Percentiles rank a stretch among this genome's conserved stretches.
phyloP scores from a whole-genome alignment of 2,329 filamentous ascomycete species.

The Diplodia corticola region DNA sequence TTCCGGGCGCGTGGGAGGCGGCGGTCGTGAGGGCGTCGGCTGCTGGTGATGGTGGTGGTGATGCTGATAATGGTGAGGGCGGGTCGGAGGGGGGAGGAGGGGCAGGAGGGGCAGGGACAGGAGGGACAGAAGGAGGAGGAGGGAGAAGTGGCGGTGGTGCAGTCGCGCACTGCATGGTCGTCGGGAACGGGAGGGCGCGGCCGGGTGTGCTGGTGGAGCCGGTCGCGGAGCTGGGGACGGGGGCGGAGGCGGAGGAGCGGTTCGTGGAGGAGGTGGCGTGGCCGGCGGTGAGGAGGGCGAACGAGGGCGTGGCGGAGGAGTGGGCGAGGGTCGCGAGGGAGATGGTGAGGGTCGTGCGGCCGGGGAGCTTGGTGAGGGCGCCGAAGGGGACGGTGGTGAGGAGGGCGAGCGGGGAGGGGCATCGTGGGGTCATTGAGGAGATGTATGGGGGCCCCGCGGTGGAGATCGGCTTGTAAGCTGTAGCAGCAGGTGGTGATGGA shows the following conservation, averaged over 20 bases:
- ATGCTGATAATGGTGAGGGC: too few species aligned
- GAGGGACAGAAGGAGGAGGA: too few species aligned
- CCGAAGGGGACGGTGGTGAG: background rate
- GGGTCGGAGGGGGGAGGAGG: too few species aligned
- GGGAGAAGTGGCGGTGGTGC: too few species aligned
- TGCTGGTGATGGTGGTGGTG: too few species aligned
- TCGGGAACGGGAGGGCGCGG: background rate
- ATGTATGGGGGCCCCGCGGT: background rate
- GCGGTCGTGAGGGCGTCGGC: too few species aligned
- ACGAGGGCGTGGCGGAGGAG: background rate
- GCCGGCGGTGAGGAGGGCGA: background rate
- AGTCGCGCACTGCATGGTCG: background rate
- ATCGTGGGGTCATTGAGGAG: background rate
- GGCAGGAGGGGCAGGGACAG: too few species aligned
- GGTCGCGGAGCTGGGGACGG: background rate
- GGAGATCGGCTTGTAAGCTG: too few species aligned
- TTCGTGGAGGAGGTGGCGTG: background rate
- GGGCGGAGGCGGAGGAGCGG: background rate
- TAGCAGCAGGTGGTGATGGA: too few species aligned
- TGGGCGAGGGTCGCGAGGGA: background rate
- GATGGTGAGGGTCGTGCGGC: background rate
- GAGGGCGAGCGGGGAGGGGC: background rate
- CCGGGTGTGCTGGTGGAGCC: background rate
- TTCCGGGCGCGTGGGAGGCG: background rate
- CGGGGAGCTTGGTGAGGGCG: background rate